These are phyloP conservation scores for Hypomyces perniciosus DNA, from an alignment of 2,329 filamentous ascomycete genomes.

Conservation along the genomic window DNA sequence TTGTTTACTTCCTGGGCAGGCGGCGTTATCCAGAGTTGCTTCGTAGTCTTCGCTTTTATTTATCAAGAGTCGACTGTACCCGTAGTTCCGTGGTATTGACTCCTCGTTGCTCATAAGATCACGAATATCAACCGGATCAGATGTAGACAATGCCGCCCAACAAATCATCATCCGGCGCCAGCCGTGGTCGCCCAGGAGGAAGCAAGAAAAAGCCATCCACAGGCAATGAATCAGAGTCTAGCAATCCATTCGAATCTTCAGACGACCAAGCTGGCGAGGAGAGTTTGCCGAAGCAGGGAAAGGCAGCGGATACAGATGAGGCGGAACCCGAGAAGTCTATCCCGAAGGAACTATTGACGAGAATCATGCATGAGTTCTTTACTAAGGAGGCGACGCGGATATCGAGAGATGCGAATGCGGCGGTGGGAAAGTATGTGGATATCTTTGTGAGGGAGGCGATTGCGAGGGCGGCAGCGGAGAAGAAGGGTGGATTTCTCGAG, in stretches of 20 bases:
- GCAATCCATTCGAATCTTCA: constrained; percentile 32
- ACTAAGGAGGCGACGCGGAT: constrained; percentile 65
- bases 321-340: constrained; percentile 46
- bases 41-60: no score
- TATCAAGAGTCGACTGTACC: no score
- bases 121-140: no score
- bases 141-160: constrained; percentile 37
- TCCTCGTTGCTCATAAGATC: no score
- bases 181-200: constrained; percentile 32
- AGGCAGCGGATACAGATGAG: constrained; percentile 25
- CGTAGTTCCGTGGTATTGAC: no score
- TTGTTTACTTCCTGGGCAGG: no score
- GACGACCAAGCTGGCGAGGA: constrained; percentile 25
- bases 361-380: constrained; percentile 75
- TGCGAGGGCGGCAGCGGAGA: constrained; percentile 68
- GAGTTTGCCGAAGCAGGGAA: constrained; percentile 6
- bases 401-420: constrained; percentile 67
- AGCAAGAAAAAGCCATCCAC: constrained; percentile 20
- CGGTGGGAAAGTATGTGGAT: constrained; percentile 81
- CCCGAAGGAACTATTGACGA: constrained; percentile 66
- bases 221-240: constrained; percentile 22
- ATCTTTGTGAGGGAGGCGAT: constrained; percentile 87
- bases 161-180: constrained; percentile 27
- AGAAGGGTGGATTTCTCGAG: constrained; percentile 66
- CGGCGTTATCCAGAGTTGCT: no score